phyloP scores from a whole-genome alignment of 805 yeast genomes.

The Wickerhamiella vanderwaltii region DNA sequence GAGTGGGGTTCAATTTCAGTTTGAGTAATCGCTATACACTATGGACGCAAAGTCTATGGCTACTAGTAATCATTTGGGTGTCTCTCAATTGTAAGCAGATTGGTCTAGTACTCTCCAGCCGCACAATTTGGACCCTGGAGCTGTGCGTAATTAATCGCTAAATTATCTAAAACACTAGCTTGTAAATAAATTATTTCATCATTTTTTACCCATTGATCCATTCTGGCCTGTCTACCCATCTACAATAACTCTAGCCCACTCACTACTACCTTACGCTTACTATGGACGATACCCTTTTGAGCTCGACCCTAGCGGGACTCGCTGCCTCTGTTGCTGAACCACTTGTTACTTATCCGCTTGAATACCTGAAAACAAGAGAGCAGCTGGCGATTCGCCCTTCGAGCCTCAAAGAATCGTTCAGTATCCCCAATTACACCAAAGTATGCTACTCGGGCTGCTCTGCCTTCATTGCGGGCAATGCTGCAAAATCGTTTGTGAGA shows the following conservation, averaged over 20 bases:
- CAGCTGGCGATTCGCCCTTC: slow-evolving; percentile 26
- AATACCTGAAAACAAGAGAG: slow-evolving; percentile 29
- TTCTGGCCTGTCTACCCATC: too few relatives aligned
- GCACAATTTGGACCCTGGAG: too few relatives aligned
- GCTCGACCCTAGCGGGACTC: slow-evolving; percentile 30
- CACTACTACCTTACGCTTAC: background rate
- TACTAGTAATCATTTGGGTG: too few relatives aligned
- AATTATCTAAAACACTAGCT: too few relatives aligned
- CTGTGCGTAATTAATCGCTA: too few relatives aligned
- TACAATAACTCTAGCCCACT: background rate
- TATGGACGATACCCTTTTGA: slow-evolving; percentile 18
- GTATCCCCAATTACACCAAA: slow-evolving; percentile 18
- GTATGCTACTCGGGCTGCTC: slow-evolving; percentile 48
- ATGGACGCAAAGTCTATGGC: too few relatives aligned
- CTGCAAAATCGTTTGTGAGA: slow-evolving; percentile 60
- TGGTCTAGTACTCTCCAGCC: too few relatives aligned
- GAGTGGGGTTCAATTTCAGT: too few relatives aligned
- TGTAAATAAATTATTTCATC: too few relatives aligned
- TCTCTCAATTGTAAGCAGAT: too few relatives aligned
- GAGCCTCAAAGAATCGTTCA: slow-evolving; percentile 13
- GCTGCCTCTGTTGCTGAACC: slow-evolving; percentile 30
- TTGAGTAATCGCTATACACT: too few relatives aligned
- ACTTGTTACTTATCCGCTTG: slow-evolving; percentile 32
- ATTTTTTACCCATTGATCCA: too few relatives aligned
- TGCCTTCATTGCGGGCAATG: slow-evolving; percentile 62